Base-by-base conservation (phyloP, 805 yeast genomes). In the Sporopachydermia quercuum region DNA sequence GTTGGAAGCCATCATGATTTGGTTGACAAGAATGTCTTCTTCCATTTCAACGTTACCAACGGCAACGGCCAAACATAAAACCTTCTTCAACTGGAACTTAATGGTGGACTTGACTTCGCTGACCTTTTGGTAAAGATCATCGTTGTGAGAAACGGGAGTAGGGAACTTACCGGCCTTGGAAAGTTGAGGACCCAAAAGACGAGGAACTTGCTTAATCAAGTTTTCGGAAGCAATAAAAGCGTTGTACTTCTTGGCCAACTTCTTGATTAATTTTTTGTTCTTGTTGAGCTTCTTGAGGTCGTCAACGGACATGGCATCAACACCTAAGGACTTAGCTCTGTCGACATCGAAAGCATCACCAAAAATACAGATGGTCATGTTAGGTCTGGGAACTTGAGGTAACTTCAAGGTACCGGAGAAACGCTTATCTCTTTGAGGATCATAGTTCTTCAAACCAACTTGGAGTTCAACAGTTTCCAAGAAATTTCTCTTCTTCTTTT, bases 121-220 rank as follows among this genome's bases (percentile, higher is more conserved):
- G 61, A 91, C 91, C 84, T 89, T 91, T 56, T 76, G 63, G 79
- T 84, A 83, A 66, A 91, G 78, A 69, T 91, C 98, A 67, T 91
- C 99, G 70, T 83, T 76, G 83, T 91, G 98, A 53, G 99, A 91
- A 60, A 91, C 98, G 73, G 99, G 99, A 68, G 97, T 89, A 71
- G 99, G 99, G 96, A 91, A 91, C 89, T 91, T 91, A 82, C 98
- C 98, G 65, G 96, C 97, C 83, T 91, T 91, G 57, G 98, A 91
- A 65, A 91, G 85, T 71, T 89, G 96, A 69, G 99, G 99, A 76
- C 99, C 99, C 66, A 91, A 78, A 66, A 91, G 78, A 81, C 99
- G 91, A 73, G 99, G 99, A 66, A 91, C 94, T 77, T 91, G 98
- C 79, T 91, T 91, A 70, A 91, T 91, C 70, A 91, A 83, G 54